A percentile compares a stretch with the other conserved stretches of the same genome.
phyloP scores from a whole-genome alignment of 192 early-diverging fungal species.

The Linnemannia elongata region DNA sequence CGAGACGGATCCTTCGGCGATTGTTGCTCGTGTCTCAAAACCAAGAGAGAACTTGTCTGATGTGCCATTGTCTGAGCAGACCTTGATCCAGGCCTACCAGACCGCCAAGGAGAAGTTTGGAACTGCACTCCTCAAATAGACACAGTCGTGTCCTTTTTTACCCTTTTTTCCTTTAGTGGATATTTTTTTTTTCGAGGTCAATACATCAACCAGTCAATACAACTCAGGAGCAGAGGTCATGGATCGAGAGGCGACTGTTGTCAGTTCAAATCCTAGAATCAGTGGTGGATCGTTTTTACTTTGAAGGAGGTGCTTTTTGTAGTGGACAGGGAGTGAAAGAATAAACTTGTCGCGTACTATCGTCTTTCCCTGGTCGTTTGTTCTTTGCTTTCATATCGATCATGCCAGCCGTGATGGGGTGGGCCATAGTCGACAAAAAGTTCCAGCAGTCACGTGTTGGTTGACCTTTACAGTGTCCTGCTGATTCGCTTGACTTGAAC shows the following conservation, averaged over 20 bases:
- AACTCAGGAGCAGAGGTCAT: background rate
- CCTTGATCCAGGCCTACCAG: slow-evolving; percentile 80
- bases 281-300: background rate
- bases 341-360: background rate
- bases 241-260: background rate
- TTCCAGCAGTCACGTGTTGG: background rate
- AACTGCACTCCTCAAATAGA: slow-evolving; percentile 68
- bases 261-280: background rate
- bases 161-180: background rate
- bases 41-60: slow-evolving; percentile 79
- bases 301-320: background rate
- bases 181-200: no score
- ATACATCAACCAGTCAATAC: background rate
- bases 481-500: background rate
- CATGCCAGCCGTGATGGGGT: no score
- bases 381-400: no score
- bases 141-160: background rate
- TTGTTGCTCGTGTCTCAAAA: slow-evolving; percentile 83
- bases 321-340: background rate
- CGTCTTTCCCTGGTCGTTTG: background rate
- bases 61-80: slow-evolving; percentile 83
- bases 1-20: slow-evolving; percentile 82
- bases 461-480: background rate
- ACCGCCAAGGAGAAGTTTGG: slow-evolving; percentile 83
- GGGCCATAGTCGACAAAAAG: background rate